Evolutionary conservation across 768 basidiomycete species (phyloP).

Genomic region (Lactarius hatsudake): DNA sequence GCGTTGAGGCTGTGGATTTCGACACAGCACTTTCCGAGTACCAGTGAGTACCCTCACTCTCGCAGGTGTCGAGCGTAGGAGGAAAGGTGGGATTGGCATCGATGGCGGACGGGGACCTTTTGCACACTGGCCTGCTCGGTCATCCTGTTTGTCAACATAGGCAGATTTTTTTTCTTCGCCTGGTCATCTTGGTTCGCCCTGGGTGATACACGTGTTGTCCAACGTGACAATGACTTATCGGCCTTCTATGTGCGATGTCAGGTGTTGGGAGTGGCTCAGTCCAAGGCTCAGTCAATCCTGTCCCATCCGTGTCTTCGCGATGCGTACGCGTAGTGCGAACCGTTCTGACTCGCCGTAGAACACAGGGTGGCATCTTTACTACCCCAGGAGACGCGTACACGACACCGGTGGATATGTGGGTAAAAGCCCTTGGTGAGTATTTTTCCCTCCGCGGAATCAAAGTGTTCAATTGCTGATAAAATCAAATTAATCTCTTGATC

Average conservation of each 20-base stretch:
- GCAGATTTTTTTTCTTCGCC: slow-evolving; percentile 4
- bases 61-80: background rate
- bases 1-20: slow-evolving; percentile 81
- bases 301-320: background rate
- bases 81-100: background rate
- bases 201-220: slow-evolving; percentile 6
- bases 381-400: slow-evolving; percentile 85
- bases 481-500: slow-evolving; percentile 48
- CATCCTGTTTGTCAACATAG: background rate
- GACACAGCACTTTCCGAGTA: slow-evolving; percentile 77
- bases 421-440: slow-evolving; percentile 74
- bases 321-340: background rate
- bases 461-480: slow-evolving; percentile 40
- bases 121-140: background rate
- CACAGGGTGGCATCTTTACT: slow-evolving; percentile 83
- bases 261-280: background rate
- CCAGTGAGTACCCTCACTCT: slow-evolving; percentile 53
- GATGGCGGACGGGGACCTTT: background rate
- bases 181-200: slow-evolving; percentile 1
- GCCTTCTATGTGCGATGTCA: background rate
- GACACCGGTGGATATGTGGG: slow-evolving; percentile 89
- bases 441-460: slow-evolving; percentile 27
- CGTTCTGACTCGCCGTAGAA: slow-evolving; percentile 44
- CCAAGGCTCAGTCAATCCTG: background rate
- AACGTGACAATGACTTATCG: slow-evolving; percentile 6